Conservation (phyloP, 176 grass and related monocot species). For the Carex parvula region DNA sequence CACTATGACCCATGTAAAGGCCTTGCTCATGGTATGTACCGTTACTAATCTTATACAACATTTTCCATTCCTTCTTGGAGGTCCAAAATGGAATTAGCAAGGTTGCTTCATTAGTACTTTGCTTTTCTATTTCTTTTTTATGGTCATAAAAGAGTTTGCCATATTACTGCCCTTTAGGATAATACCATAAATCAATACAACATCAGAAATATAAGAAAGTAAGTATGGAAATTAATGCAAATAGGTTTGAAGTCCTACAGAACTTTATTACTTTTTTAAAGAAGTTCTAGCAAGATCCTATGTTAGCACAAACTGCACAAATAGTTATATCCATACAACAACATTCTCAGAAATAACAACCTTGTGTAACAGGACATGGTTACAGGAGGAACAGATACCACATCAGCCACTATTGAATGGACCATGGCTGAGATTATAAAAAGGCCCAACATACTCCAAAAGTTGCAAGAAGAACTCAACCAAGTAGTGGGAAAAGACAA, state of each 20-base stretch:
- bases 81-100: background rate
- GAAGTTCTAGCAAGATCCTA: background rate
- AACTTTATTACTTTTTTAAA: background rate
- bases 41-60: too few species aligned
- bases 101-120: too few species aligned
- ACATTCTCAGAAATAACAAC: background rate
- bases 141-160: background rate
- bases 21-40: too few species aligned
- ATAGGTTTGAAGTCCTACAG: background rate
- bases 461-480: too few species aligned
- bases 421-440: too few species aligned
- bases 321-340: background rate
- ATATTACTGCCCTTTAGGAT: too few species aligned
- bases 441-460: too few species aligned
- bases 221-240: too few species aligned
- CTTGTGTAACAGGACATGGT: conserved; percentile 38
- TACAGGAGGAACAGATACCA: conserved; percentile 35
- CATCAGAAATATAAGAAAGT: background rate
- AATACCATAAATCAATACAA: background rate
- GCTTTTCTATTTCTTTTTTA: background rate
- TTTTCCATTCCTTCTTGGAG: too few species aligned
- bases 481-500: too few species aligned
- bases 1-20: too few species aligned
- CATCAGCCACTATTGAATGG: too few species aligned
- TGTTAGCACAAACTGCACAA: background rate